Evolutionary conservation across 768 basidiomycete species (phyloP).

Genomic region (Russula abietina): DNA sequence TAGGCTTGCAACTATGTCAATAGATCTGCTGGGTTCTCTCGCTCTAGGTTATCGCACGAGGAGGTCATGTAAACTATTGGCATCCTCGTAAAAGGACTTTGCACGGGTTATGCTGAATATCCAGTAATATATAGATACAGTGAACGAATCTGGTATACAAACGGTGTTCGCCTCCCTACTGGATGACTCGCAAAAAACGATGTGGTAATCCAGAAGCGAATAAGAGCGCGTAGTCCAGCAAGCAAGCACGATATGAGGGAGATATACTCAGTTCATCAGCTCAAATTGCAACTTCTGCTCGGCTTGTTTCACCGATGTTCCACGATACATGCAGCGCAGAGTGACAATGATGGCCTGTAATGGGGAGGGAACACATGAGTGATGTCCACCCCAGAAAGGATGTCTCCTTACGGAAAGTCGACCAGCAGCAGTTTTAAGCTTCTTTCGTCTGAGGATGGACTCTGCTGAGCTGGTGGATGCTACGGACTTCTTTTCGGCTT

Average conservation of each 20-base stretch:
- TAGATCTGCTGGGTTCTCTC: not conserved
- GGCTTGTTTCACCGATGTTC: constrained; percentile 16
- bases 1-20: not conserved
- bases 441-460: constrained; percentile 13
- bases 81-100: no score
- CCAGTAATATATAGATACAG: constrained; percentile 16
- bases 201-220: not conserved
- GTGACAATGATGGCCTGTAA: constrained; percentile 17
- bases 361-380: not conserved
- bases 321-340: constrained; percentile 12
- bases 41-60: not conserved
- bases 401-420: constrained; percentile 13
- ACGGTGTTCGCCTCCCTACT: not conserved
- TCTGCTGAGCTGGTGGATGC: constrained; percentile 9
- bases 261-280: constrained; percentile 14
- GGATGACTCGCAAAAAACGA: not conserved
- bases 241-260: not conserved
- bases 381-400: not conserved
- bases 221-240: not conserved
- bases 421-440: constrained; percentile 13
- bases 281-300: constrained; percentile 19
- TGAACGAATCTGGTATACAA: constrained; percentile 3
- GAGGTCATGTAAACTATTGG: no score
- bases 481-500: constrained; percentile 7
- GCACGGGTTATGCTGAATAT: constrained; percentile 6